Conservation (phyloP, 2,329 filamentous ascomycete genomes). For the Colletotrichum zoysiae region DNA sequence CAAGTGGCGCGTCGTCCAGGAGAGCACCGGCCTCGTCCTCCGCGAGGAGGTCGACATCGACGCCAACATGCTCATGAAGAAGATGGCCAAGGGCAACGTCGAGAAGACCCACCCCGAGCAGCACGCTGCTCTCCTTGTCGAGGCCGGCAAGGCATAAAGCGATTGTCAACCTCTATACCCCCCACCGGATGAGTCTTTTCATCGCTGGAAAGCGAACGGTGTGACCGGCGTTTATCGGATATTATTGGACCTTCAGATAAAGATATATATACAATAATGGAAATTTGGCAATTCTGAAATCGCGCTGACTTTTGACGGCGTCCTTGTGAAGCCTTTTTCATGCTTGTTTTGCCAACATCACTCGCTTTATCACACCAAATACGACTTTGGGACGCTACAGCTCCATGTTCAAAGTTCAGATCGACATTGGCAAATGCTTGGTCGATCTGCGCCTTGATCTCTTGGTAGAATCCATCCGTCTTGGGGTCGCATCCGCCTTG, state of each 20-base stretch:
- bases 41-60: conserved; percentile 40
- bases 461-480: too few species aligned
- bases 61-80: conserved; percentile 41
- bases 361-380: too few species aligned
- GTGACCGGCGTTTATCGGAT: conserved; percentile 27
- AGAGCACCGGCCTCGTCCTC: conserved; percentile 28
- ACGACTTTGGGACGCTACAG: too few species aligned
- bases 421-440: conserved; percentile 71
- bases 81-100: conserved; percentile 42
- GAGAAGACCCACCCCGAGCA: conserved; percentile 41
- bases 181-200: conserved; percentile 9
- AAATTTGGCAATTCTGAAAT: conserved; percentile 4
- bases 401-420: conserved; percentile 43
- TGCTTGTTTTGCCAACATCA: not conserved
- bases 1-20: conserved; percentile 38
- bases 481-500: too few species aligned
- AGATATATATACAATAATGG: conserved; percentile 31
- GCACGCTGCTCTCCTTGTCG: conserved; percentile 36
- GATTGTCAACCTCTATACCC: conserved; percentile 5
- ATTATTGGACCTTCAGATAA: not conserved
- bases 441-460: conserved; percentile 61
- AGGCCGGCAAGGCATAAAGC: conserved; percentile 38
- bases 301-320: not conserved
- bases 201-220: conserved; percentile 1
- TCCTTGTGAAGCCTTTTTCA: rapidly evolving